Base-by-base conservation (phyloP, 116 monocot species). In the Phalaenopsis hybrid region DNA sequence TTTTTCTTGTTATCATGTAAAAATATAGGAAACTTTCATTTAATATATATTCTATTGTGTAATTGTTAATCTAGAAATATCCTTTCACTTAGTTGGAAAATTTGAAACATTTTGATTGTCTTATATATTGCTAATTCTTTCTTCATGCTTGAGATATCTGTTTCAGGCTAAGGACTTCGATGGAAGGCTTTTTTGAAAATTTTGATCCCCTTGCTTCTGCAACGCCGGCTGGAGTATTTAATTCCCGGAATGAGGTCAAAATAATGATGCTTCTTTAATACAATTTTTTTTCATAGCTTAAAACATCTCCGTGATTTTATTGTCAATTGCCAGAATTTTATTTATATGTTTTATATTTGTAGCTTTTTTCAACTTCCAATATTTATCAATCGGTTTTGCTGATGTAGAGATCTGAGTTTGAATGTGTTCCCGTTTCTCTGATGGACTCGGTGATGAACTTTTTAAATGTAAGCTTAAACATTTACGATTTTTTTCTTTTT, bases 111-210 rank as follows among this genome's bases (percentile, higher is more conserved):
- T 4, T 55, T 55, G 55, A 15, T 55, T 55, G 15, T 55, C 55
- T 55, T 55, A 15, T 55, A 12, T 9, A 61, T 18, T 61, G n/a
- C 21, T 61, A 61, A n/a, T 61, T 21, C 61, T 7, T 61, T 61
- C 34, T 34, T 13, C 2, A 68, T 25, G 68, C 68, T 34, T 28
- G 6, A 9, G 33, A 11, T 34, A 73, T 81, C 5, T 63, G 80
- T 84, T 90, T 61, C 88, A 98, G 97, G 93, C 78, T 98, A 49
- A 89, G 95, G 85, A 79, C 86, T 81, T 98, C 97, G 52, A 93
- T 98, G 91, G 95, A 93, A 85, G 75, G 85, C 10, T 93, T 93
- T 82, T 82, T 92, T 80, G 87, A 88, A 87, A 84, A 81, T 86
- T 98, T 94, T 89, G 91, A 98, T 87, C 97, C 97, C 15, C 81